Conservation (phyloP, 495 filamentous ascomycete species). For the Penicillium coffeae region DNA sequence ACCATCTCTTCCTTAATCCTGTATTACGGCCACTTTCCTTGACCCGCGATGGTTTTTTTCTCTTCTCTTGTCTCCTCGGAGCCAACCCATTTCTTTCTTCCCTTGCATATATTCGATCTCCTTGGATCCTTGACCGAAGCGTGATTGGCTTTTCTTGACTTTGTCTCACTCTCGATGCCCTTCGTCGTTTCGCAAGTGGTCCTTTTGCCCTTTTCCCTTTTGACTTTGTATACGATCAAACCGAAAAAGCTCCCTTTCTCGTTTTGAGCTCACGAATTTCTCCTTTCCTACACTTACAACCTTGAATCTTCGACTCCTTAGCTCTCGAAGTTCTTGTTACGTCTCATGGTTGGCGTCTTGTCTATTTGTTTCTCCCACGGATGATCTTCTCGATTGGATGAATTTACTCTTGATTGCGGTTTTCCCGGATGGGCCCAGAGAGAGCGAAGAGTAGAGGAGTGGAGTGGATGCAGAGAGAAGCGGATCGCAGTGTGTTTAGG, state of each 20-base stretch:
- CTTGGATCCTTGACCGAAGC: constrained; percentile 4
- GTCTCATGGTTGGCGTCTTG: constrained; percentile 47
- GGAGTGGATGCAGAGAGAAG: constrained; percentile 18
- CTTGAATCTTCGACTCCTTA: not conserved
- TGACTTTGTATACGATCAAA: constrained; percentile 46
- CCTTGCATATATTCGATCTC: constrained; percentile 41
- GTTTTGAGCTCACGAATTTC: constrained; percentile 28
- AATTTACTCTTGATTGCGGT: constrained; percentile 29
- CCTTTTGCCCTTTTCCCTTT: constrained; percentile 16
- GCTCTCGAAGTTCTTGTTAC: constrained; percentile 19
- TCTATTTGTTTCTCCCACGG: constrained; percentile 34
- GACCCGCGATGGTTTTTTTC: constrained; percentile 17
- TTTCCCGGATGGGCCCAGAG: constrained; percentile 24
- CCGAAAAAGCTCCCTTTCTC: constrained; percentile 29
- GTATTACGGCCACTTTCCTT: constrained; percentile 32
- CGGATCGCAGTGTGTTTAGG: constrained; percentile 19
- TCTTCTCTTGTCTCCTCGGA: constrained; percentile 22
- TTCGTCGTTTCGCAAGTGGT: constrained; percentile 2
- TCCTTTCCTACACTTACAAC: constrained; percentile 2
- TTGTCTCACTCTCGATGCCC: constrained; percentile 1
- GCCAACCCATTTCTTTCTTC: constrained; percentile 26
- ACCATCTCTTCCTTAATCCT: constrained; percentile 28
- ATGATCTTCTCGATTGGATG: constrained; percentile 28
- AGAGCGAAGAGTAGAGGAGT: constrained; percentile 16
- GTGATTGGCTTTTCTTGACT: constrained; percentile 20